phyloP scores from a whole-genome alignment of 116 monocot species.

The Cymodocea nodosa region DNA sequence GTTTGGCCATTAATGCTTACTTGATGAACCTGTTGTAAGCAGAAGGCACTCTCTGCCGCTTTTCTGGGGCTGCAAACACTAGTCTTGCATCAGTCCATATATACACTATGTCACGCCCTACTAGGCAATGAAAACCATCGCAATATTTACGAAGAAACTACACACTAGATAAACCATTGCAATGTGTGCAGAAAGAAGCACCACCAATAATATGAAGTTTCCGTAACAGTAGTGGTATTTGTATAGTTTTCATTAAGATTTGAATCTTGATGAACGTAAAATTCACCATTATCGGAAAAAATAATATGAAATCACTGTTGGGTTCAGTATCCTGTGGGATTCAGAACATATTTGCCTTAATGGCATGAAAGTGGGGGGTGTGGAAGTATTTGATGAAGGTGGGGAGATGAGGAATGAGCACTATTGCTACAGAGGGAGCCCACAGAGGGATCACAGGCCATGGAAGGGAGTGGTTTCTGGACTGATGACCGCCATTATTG shows the following conservation, averaged over 20 bases:
- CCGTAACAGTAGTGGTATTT: too few relatives aligned
- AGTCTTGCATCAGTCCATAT: too few relatives aligned
- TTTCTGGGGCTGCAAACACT: conserved; percentile 56
- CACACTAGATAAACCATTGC: too few relatives aligned
- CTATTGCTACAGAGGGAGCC: background rate
- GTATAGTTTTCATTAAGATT: too few relatives aligned
- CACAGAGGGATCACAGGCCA: background rate
- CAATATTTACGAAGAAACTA: too few relatives aligned
- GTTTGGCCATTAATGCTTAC: conserved; percentile 25
- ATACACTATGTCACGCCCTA: too few relatives aligned
- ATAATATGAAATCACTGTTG: too few relatives aligned
- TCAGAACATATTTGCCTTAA: background rate
- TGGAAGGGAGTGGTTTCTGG: background rate
- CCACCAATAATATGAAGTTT: background rate
- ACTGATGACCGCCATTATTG: background rate
- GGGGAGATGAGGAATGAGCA: background rate
- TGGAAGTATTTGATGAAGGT: background rate
- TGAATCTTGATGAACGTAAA: too few relatives aligned
- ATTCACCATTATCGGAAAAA: too few relatives aligned
- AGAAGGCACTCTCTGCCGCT: conserved; percentile 77
- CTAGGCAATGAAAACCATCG: too few relatives aligned
- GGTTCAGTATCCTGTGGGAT: conserved; percentile 4
- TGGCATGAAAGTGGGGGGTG: too few relatives aligned
- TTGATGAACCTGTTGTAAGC: conserved; percentile 91
- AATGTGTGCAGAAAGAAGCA: background rate